These are phyloP conservation scores for Triglochin maritima DNA, from an alignment of 106 monocot species.

Conservation along the genomic window DNA sequence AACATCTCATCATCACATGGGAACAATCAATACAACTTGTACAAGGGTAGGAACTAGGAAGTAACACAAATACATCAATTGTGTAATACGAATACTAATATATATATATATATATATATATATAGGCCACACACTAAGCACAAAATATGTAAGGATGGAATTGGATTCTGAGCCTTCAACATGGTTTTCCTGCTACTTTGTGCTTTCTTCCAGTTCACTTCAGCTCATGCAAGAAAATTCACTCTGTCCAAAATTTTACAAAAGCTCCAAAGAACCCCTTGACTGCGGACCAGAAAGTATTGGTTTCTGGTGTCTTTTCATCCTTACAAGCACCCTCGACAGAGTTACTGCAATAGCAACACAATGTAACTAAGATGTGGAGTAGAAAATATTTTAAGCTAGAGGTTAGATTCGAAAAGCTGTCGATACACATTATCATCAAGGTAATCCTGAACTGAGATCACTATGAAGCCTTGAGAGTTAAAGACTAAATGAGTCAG, in stretches of 20 bases:
- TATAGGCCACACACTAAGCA: neutral
- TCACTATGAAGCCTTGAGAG: neutral
- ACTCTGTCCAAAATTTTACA: slow-evolving; percentile 23
- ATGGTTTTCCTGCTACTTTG: neutral
- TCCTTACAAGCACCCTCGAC: neutral
- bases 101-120: too few species aligned
- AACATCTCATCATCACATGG: neutral
- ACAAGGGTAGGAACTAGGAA: neutral
- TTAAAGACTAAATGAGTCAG: neutral
- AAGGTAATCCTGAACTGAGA: neutral
- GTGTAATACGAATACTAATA: neutral
- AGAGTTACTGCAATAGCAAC: slow-evolving; percentile 10
- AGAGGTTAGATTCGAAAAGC: neutral
- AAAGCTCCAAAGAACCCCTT: slow-evolving; percentile 16
- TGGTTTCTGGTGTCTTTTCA: neutral
- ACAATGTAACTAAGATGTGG: neutral
- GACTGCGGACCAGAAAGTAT: slow-evolving; percentile 11
- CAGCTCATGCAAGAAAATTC: neutral
- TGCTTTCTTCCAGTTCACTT: neutral
- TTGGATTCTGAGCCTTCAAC: neutral
- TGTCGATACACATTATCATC: neutral
- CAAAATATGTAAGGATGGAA: neutral
- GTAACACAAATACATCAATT: neutral
- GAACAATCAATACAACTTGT: too few species aligned
- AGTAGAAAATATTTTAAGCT: neutral